Evolutionary conservation across 805 yeast genomes (phyloP).

Genomic region (Myxozyma vanderwaltii): DNA sequence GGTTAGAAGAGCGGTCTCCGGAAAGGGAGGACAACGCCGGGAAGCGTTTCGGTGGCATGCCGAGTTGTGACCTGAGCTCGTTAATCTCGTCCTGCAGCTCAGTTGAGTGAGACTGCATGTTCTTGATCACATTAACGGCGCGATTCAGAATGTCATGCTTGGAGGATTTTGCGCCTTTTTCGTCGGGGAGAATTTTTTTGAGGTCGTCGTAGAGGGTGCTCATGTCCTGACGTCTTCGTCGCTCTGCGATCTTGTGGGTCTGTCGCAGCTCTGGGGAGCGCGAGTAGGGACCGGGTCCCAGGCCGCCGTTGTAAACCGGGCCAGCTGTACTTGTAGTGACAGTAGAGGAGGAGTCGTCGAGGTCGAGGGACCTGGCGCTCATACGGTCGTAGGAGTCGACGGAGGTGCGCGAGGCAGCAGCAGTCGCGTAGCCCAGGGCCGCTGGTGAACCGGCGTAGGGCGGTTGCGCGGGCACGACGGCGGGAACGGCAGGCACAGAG

Average conservation of each 20-base stretch:
- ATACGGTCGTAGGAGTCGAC: conserved; percentile 26
- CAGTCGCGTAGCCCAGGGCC: conserved; percentile 11
- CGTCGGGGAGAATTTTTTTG: conserved; percentile 33
- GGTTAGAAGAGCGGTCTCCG: conserved; percentile 9
- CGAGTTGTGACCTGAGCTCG: conserved; percentile 23
- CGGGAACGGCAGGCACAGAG: not conserved
- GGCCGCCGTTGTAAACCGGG: conserved; percentile 7
- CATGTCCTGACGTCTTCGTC: conserved; percentile 37
- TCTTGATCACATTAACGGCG: conserved; percentile 23
- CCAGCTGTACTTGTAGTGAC: not conserved
- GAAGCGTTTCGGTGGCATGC: conserved; percentile 25
- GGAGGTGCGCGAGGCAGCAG: conserved; percentile 22
- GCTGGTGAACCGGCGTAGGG: conserved; percentile 8
- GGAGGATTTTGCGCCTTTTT: conserved; percentile 34
- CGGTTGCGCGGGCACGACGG: not conserved
- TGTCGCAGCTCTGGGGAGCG: conserved; percentile 38
- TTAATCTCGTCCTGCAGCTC: conserved; percentile 28
- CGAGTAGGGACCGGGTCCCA: conserved; percentile 25
- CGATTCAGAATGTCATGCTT: conserved; percentile 36
- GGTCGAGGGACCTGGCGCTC: conserved; percentile 17
- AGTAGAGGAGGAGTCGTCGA: conserved; percentile 14
- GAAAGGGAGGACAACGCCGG: conserved; percentile 8
- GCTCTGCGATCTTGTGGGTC: conserved; percentile 37
- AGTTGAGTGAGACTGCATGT: conserved; percentile 13
- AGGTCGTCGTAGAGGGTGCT: conserved; percentile 35